These are phyloP conservation scores for Juglanconis sp. DNA, from an alignment of 2,329 filamentous ascomycete genomes.

Conservation along the genomic window DNA sequence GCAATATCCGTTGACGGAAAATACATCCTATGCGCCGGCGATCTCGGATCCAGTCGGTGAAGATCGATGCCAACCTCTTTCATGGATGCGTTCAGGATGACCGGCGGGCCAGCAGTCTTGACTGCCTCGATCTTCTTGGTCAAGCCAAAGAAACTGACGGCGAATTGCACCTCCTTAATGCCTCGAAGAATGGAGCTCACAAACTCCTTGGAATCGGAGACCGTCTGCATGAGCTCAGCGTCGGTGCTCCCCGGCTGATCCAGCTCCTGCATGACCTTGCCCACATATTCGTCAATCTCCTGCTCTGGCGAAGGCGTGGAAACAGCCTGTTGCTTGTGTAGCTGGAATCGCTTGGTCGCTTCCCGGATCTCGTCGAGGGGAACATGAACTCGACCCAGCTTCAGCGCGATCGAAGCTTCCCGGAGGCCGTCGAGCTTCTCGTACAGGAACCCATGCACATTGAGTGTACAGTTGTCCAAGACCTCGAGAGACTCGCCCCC, in stretches of 20 bases:
- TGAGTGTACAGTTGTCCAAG: conserved; percentile 81
- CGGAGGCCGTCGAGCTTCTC: conserved; percentile 81
- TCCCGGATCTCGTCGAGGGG: conserved; percentile 81
- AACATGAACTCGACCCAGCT: conserved; percentile 84
- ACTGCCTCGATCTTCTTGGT: conserved; percentile 74
- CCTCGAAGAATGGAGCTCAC: conserved; percentile 84
- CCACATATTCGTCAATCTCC: conserved; percentile 61
- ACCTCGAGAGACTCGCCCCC: conserved; percentile 83
- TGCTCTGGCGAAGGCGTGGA: conserved; percentile 36
- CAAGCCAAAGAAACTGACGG: conserved; percentile 83
- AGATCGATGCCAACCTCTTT: conserved; percentile 95
- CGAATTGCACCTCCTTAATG: conserved; percentile 95
- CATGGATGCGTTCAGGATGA: conserved; percentile 85
- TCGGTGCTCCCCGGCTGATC: conserved; percentile 63
- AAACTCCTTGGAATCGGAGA: conserved; percentile 91
- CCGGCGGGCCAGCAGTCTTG: conserved; percentile 63
- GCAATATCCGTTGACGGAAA: conserved; percentile 90
- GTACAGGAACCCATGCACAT: conserved; percentile 87
- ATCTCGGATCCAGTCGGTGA: conserved; percentile 85
- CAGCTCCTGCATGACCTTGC: conserved; percentile 71
- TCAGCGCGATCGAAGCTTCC: conserved; percentile 85
- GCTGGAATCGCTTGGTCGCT: conserved; percentile 57
- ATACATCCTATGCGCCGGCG: conserved; percentile 96
- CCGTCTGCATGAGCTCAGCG: conserved; percentile 72
- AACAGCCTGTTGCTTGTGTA: conserved; percentile 36